These are phyloP conservation scores for Nicotiana tomentosiformis DNA, from an alignment of 257 asterid genomes.

Conservation along the genomic window DNA sequence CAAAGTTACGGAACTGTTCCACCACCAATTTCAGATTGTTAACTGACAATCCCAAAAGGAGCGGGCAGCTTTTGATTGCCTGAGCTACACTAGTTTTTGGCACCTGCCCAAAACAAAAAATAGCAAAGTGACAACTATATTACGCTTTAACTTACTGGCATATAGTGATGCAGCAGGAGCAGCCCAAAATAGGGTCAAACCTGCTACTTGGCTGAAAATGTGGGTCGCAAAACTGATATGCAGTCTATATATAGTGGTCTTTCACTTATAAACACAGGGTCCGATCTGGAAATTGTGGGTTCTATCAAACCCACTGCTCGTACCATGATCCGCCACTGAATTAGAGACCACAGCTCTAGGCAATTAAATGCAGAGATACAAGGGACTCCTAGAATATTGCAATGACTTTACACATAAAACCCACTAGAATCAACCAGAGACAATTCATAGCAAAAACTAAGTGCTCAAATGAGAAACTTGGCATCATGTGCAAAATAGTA, in stretches of 20 bases:
- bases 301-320: neutral
- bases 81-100: conserved; percentile 45
- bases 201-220: neutral
- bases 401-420: neutral
- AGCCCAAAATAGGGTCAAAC: neutral
- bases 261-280: neutral
- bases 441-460: neutral
- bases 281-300: neutral
- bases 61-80: conserved; percentile 74
- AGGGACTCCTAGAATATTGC: neutral
- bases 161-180: neutral
- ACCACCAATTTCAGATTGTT: conserved; percentile 62
- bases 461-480: neutral
- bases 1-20: conserved; percentile 41
- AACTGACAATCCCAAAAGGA: conserved; percentile 69
- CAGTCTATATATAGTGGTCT: neutral
- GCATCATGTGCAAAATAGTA: neutral
- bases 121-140: neutral
- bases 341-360: conserved; percentile 2
- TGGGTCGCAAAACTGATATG: neutral
- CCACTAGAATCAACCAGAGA: neutral
- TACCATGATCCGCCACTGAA: neutral
- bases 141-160: neutral
- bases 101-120: conserved; percentile 42
- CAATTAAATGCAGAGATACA: neutral